phyloP scores from a whole-genome alignment of 495 filamentous ascomycete genomes.

The Aspergillus bridgeri region DNA sequence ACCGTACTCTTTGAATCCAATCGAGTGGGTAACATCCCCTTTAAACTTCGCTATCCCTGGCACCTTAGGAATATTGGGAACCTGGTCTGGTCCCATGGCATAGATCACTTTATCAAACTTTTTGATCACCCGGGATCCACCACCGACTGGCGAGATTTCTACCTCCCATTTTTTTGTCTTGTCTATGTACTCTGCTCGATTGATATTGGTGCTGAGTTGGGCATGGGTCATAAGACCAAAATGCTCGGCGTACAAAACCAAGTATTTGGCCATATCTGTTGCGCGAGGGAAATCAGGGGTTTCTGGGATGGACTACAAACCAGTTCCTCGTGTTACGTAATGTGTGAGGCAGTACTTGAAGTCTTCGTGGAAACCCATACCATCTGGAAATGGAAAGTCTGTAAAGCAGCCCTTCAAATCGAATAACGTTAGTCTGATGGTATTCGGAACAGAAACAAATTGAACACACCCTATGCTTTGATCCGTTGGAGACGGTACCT shows the following conservation, averaged over 20 bases:
- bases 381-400: slow-evolving; percentile 35
- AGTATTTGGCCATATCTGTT: too few species aligned
- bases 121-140: too few species aligned
- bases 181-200: too few species aligned
- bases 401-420: slow-evolving; percentile 8
- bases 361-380: slow-evolving; percentile 17
- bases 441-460: neutral
- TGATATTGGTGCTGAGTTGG: too few species aligned
- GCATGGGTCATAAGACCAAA: too few species aligned
- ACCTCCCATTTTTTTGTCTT: too few species aligned
- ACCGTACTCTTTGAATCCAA: slow-evolving; percentile 18
- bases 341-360: too few species aligned
- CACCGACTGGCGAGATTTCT: too few species aligned
- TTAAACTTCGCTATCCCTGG: slow-evolving; percentile 21
- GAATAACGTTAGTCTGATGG: neutral
- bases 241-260: too few species aligned
- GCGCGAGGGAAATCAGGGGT: too few species aligned
- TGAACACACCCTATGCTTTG: slow-evolving; percentile 6
- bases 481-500: slow-evolving; percentile 10
- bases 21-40: slow-evolving; percentile 24
- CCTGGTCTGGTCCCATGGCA: slow-evolving; percentile 7
- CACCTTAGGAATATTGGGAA: slow-evolving; percentile 12
- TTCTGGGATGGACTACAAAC: too few species aligned
- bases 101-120: slow-evolving; percentile 6
- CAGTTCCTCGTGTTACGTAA: too few species aligned